phyloP scores from a whole-genome alignment of 495 filamentous ascomycete genomes.

The Chaetomidium leptoderma region DNA sequence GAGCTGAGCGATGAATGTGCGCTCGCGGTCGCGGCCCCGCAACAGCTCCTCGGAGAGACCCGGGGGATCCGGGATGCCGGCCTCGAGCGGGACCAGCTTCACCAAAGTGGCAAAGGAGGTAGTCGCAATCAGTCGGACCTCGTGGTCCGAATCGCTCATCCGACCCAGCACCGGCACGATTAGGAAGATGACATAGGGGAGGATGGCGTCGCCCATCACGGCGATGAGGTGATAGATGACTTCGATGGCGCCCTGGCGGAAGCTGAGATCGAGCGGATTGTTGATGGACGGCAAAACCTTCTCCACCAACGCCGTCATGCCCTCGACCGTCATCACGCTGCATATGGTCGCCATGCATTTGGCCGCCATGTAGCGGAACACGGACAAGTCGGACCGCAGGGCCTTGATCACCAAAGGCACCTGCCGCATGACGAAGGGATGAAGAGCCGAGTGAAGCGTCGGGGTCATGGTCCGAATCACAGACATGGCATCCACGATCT shows the following conservation, averaged over 20 bases:
- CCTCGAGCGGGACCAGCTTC: conserved; percentile 97
- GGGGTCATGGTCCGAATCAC: conserved; percentile 85
- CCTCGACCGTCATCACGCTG: conserved; percentile 89
- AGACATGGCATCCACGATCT: conserved; percentile 89
- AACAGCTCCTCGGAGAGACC: conserved; percentile 85
- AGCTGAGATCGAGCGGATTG: conserved; percentile 77
- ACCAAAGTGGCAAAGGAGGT: conserved; percentile 96
- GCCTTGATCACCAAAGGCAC: conserved; percentile 85
- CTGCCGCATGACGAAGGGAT: conserved; percentile 72
- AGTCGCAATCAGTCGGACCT: conserved; percentile 88
- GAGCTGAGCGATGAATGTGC: conserved; percentile 95
- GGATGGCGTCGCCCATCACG: conserved; percentile 93
- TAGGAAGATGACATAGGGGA: conserved; percentile 98
- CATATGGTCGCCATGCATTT: conserved; percentile 97
- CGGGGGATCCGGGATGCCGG: conserved; percentile 93
- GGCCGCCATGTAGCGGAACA: conserved; percentile 92
- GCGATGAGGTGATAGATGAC: conserved; percentile 92
- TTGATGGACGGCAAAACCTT: conserved; percentile 85
- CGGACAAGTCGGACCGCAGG: conserved; percentile 77
- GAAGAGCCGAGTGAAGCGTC: conserved; percentile 67
- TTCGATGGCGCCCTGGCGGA: conserved; percentile 90
- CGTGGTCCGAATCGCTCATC: conserved; percentile 98
- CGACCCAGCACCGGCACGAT: conserved; percentile 96
- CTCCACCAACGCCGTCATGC: conserved; percentile 93
- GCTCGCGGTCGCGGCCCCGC: conserved; percentile 82